Evolutionary conservation across 1,139 yeast genomes (phyloP), one percentile per base, ranked within the genome.

Genomic region (Suhomyces anneliseae): DNA sequence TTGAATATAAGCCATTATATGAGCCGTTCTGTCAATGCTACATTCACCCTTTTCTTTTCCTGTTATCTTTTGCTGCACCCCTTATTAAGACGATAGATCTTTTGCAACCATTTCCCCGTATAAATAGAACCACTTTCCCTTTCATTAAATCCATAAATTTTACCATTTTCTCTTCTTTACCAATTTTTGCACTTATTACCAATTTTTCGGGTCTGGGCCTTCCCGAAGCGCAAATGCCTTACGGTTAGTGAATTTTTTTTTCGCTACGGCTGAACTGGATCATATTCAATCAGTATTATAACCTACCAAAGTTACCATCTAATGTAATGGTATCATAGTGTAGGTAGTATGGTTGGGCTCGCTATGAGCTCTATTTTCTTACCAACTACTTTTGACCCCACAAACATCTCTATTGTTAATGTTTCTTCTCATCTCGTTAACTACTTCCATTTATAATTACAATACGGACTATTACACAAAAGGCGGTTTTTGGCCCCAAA

Each of bases 1-100:
- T 9, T 4, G 1, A 10, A 29, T 10, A 10, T 31, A 29, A 32
- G 26, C 39, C 14, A 19, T 24, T 15, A 27, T 10, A 10, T 31
- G 48, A 45, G 48, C 48, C 48, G 48, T 41, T 36, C 48, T 42
- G 43, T 42, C 48, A 39, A 37, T 19, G 8, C n/a, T 14, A 19
- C 24, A 19, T 19, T 19, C 24, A 19, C 9, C 34, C 8, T 9
- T 12, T 38, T 29, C 32, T 9, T 9, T 11, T 11, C 9, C 32
- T 29, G 7, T 29, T 29, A 9, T 9, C 9, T 29, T 29, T 29
- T 29, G n/a, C 32, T 29, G 32, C 32, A 29, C 9, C 32, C 32
- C n/a, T 9, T 9, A 29, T 29, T 9, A 11, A 29, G 32, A 9
- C 2, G 7, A 9, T 29, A 11, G 32, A 29, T 9, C 9, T 29